Percentiles rank a stretch among this genome's conserved stretches.
phyloP scores from a whole-genome alignment of 1,284 basidiomycete genomes.

The Ustilago xerochloae region DNA sequence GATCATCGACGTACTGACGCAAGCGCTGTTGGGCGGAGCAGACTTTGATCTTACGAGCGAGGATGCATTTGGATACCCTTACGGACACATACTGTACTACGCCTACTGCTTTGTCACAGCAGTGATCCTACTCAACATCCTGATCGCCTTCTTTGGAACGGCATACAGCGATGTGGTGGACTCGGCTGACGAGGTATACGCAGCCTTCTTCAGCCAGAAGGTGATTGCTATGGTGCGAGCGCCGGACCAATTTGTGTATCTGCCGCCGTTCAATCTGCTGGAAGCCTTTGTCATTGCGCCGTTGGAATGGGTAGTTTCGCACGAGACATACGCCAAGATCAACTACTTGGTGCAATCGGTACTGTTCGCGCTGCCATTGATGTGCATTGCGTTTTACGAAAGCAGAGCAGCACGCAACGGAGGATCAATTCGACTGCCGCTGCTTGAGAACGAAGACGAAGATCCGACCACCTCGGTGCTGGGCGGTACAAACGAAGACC shows the following conservation, averaged over 20 bases:
- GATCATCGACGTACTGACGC: slow-evolving; percentile 81
- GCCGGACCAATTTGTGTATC: slow-evolving; percentile 74
- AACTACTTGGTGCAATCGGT: slow-evolving; percentile 50
- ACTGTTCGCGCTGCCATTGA: slow-evolving; percentile 50
- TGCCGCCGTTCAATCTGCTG: slow-evolving; percentile 80
- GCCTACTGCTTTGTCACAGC: slow-evolving; percentile 53
- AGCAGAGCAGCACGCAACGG: slow-evolving; percentile 29
- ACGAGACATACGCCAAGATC: slow-evolving; percentile 46
- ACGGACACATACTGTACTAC: slow-evolving; percentile 83
- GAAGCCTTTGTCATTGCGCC: slow-evolving; percentile 84
- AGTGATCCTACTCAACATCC: slow-evolving; percentile 71
- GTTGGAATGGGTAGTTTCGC: slow-evolving; percentile 76
- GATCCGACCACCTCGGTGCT: slow-evolving; percentile 16
- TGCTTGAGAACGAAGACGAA: slow-evolving; percentile 21
- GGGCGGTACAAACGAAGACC: slow-evolving; percentile 40
- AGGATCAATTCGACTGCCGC: slow-evolving; percentile 36
- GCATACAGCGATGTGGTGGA: slow-evolving; percentile 64
- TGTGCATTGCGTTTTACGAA: slow-evolving; percentile 60
- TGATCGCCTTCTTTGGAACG: slow-evolving; percentile 82
- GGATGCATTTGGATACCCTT: slow-evolving; percentile 65
- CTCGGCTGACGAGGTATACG: slow-evolving; percentile 46
- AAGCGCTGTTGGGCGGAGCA: slow-evolving; percentile 76
- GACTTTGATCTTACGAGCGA: slow-evolving; percentile 50
- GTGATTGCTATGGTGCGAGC: slow-evolving; percentile 73
- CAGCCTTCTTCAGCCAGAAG: slow-evolving; percentile 55